Conservation (phyloP, 768 basidiomycete genomes). For the Albatrellus ellisii region DNA sequence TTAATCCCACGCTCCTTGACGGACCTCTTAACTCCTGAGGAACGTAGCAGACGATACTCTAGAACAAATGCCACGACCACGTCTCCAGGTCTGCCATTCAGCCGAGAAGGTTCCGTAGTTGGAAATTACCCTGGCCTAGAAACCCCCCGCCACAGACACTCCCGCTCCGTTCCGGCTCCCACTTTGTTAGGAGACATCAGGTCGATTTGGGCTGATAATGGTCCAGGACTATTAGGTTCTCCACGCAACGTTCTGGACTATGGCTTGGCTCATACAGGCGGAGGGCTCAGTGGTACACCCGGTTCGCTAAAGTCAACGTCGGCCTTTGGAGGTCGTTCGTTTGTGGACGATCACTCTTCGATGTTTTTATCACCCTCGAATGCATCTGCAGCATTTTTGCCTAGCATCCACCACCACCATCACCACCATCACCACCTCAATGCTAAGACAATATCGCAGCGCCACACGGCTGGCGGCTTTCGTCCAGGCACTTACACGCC, state of each 20-base stretch:
- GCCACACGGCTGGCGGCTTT: conserved; percentile 16
- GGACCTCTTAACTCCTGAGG: conserved; percentile 82
- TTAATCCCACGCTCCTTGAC: conserved; percentile 82
- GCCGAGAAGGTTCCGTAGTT: conserved; percentile 13
- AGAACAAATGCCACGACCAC: conserved; percentile 41
- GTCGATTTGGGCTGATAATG: conserved; percentile 67
- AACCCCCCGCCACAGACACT: conserved; percentile 52
- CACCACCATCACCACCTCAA: conserved; percentile 52
- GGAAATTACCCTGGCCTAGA: conserved; percentile 16
- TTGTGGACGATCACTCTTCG: conserved; percentile 23
- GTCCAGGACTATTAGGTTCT: conserved; percentile 21
- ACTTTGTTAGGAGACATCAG: conserved; percentile 63
- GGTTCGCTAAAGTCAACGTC: conserved; percentile 37
- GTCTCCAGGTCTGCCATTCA: conserved; percentile 6
- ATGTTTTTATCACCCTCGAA: conserved; percentile 54
- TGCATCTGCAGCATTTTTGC: conserved; percentile 73
- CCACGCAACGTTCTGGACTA: conserved; percentile 18
- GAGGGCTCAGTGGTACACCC: conserved; percentile 28
- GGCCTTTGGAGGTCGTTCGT: conserved; percentile 21
- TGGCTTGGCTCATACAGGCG: conserved; percentile 11
- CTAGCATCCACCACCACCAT: conserved; percentile 52
- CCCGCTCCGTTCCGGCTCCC: conserved; percentile 70
- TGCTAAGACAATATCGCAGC: conserved; percentile 26
- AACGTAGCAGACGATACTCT: conserved; percentile 71
- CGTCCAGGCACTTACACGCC: conserved; percentile 13